Percentiles rank a stretch among this genome's conserved stretches.
phyloP scores from a whole-genome alignment of 305 asterid species.

The Solanum chacoense region DNA sequence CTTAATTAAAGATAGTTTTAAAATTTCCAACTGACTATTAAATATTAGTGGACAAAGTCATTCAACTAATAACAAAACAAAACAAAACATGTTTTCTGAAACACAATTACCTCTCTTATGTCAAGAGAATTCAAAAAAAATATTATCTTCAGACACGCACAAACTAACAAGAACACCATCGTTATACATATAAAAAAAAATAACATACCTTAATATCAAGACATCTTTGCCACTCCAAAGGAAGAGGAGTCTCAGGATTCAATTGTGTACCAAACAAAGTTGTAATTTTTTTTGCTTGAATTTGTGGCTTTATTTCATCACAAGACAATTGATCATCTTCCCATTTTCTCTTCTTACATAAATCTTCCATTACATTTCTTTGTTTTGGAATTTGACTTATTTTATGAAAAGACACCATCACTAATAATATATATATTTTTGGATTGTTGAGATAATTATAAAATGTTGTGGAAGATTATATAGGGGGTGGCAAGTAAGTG shows the following conservation, averaged over 20 bases:
- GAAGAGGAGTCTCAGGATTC: constrained; percentile 30
- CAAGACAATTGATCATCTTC: constrained; percentile 13
- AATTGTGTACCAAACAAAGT: constrained; percentile 7
- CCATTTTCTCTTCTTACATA: constrained; percentile 51
- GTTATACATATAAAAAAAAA: background rate
- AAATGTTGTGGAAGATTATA: constrained; percentile 20
- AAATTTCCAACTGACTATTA: background rate
- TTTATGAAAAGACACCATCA: constrained; percentile 35
- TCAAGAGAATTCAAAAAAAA: background rate
- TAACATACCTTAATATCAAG: constrained; percentile 50
- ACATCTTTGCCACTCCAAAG: constrained; percentile 66
- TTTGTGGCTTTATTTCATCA: constrained; percentile 9
- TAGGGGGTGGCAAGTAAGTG: constrained; percentile 13
- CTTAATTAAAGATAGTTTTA: background rate
- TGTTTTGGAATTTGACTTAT: constrained; percentile 11
- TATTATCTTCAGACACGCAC: background rate
- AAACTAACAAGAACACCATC: background rate
- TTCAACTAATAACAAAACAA: background rate
- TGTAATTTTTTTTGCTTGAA: constrained; percentile 7
- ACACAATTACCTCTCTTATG: background rate
- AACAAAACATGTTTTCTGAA: background rate
- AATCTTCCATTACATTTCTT: constrained; percentile 20
- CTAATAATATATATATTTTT: background rate
- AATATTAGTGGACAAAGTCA: background rate
- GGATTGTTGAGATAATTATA: background rate